Evolutionary conservation across 2,329 filamentous ascomycete species (phyloP).

Genomic region (Ophiostoma sp.): DNA sequence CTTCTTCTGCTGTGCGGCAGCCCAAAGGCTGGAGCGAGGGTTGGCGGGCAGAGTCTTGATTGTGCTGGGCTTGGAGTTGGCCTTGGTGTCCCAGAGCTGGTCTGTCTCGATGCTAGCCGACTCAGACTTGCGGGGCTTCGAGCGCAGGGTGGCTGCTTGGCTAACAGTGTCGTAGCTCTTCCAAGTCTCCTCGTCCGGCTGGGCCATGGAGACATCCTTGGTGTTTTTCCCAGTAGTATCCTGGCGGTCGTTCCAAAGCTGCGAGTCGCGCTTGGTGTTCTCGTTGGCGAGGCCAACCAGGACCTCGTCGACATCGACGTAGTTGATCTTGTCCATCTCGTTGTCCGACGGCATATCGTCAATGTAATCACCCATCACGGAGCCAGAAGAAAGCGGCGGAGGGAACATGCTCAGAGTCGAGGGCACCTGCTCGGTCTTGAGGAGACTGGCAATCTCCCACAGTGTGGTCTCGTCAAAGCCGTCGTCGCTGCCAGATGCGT

Average conservation of each 20-base stretch:
- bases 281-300: constrained; percentile 38
- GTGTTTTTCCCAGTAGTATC: neutral
- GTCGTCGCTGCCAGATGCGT: constrained; percentile 47
- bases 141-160: constrained; percentile 33
- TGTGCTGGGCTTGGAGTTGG: neutral
- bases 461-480: constrained; percentile 62
- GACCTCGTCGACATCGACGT: constrained; percentile 35
- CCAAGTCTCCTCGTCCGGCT: constrained; percentile 44
- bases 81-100: constrained; percentile 26
- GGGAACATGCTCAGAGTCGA: constrained; percentile 54
- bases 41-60: neutral
- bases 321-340: constrained; percentile 30
- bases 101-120: constrained; percentile 36
- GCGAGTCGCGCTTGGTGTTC: neutral
- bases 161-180: constrained; percentile 36
- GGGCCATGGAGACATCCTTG: constrained; percentile 34
- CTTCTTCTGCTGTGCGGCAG: constrained; percentile 6
- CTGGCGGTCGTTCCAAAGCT: constrained; percentile 23
- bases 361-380: constrained; percentile 39
- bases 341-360: constrained; percentile 38
- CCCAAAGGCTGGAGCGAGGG: constrained; percentile 20
- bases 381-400: constrained; percentile 31
- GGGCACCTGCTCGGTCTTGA: constrained; percentile 54
- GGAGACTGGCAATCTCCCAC: constrained; percentile 63
- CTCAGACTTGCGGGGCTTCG: constrained; percentile 36